A percentile compares a stretch with the other conserved stretches of the same genome.
Evolutionary conservation across 2,329 filamentous ascomycete species (phyloP).

Genomic region (Tolypocladium amazonense): DNA sequence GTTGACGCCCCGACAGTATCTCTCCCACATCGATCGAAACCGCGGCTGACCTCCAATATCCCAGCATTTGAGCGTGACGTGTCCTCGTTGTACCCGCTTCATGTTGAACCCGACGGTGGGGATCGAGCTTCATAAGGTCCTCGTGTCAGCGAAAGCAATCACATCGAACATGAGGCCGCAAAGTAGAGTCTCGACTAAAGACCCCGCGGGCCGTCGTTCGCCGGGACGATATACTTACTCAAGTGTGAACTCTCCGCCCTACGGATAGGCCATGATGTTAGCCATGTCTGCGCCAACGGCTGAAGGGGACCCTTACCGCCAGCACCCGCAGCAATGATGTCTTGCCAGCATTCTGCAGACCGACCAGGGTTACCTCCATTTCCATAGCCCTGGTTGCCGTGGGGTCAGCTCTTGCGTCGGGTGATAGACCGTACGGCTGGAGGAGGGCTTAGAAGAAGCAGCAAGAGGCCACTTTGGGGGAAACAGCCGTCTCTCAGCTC

Average conservation of each 20-base stretch:
- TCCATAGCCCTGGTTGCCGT: slow-evolving; percentile 69
- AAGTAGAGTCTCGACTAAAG: slow-evolving; percentile 1
- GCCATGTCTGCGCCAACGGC: slow-evolving; percentile 6
- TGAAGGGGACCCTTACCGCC: slow-evolving; percentile 56
- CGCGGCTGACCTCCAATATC: slow-evolving; percentile 94
- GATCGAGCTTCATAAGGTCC: slow-evolving; percentile 63
- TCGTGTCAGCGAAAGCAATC: slow-evolving; percentile 23
- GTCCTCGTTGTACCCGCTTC: slow-evolving; percentile 94
- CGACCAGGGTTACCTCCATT: slow-evolving; percentile 99
- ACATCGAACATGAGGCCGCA: background rate
- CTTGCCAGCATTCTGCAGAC: slow-evolving; percentile 95
- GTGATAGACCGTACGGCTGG: background rate
- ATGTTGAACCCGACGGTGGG: slow-evolving; percentile 99
- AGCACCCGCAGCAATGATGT: slow-evolving; percentile 88
- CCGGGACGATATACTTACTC: slow-evolving; percentile 58
- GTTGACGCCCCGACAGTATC: slow-evolving; percentile 94
- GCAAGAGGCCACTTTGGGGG: background rate
- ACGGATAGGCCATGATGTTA: slow-evolving; percentile 6
- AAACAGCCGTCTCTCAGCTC: background rate
- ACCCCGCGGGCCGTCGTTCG: background rate
- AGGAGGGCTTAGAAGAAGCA: background rate
- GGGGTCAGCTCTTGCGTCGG: background rate
- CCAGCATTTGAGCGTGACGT: slow-evolving; percentile 99
- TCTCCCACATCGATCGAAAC: slow-evolving; percentile 98
- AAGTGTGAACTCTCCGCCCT: slow-evolving; percentile 98